Conservation (phyloP, 1,284 basidiomycete species). For the Quambalaria eucalypti region DNA sequence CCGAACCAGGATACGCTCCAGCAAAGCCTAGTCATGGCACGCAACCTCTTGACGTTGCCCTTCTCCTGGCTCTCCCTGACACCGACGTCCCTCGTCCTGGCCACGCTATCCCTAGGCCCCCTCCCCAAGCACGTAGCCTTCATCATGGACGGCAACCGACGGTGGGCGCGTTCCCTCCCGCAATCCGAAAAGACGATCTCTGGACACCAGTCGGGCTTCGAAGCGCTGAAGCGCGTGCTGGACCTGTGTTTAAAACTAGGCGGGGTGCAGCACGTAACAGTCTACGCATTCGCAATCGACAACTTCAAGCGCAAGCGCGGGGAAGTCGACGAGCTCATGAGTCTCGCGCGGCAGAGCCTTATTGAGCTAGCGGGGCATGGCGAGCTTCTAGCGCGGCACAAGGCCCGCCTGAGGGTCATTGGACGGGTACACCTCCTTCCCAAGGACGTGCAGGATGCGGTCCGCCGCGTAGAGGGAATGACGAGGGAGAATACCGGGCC, state of each 20-base stretch:
- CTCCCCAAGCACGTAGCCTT: constrained; percentile 86
- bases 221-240: constrained; percentile 59
- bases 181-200: constrained; percentile 46
- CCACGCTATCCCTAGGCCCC: constrained; percentile 56
- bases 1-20: no score
- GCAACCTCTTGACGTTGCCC: neutral
- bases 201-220: constrained; percentile 75
- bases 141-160: constrained; percentile 94
- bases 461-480: constrained; percentile 66
- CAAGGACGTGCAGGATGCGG: constrained; percentile 61
- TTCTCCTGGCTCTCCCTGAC: neutral
- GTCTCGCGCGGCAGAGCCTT: constrained; percentile 70
- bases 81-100: constrained; percentile 4
- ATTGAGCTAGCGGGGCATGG: constrained; percentile 72
- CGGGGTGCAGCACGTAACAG: constrained; percentile 59
- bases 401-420: constrained; percentile 74
- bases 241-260: constrained; percentile 37
- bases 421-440: constrained; percentile 73
- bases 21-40: no score
- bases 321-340: constrained; percentile 83
- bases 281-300: constrained; percentile 93
- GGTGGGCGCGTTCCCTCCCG: constrained; percentile 63
- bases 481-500: constrained; percentile 70
- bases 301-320: constrained; percentile 83
- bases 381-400: constrained; percentile 52